Conservation (phyloP, 2,329 filamentous ascomycete genomes). For the Tetracladium maxilliforme region DNA sequence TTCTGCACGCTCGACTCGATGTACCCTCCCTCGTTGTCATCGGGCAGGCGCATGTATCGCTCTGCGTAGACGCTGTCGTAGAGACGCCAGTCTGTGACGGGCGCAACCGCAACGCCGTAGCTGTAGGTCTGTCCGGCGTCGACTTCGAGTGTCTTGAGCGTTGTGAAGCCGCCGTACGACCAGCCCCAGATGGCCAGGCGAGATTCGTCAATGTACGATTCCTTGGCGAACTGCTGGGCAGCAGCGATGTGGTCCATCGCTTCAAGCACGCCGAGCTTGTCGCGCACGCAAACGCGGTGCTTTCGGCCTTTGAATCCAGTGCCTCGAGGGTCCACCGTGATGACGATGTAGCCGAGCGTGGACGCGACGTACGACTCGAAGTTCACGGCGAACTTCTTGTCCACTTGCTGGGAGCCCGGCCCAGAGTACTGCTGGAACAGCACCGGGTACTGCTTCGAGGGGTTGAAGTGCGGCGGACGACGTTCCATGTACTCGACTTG, state of each 20-base stretch:
- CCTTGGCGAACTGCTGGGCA: constrained; percentile 69
- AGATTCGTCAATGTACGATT: constrained; percentile 67
- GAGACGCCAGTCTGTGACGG: constrained; percentile 95
- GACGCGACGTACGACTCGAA: constrained; percentile 86
- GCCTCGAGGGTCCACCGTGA: constrained; percentile 86
- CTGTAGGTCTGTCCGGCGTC: constrained; percentile 83
- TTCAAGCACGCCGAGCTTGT: constrained; percentile 74
- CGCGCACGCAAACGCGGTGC: constrained; percentile 68
- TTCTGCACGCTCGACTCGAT: constrained; percentile 60
- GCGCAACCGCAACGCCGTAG: constrained; percentile 96
- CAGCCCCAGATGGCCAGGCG: constrained; percentile 95
- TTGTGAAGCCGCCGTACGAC: constrained; percentile 93
- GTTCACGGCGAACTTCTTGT: constrained; percentile 67
- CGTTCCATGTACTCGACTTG: constrained; percentile 66
- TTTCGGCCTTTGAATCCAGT: constrained; percentile 83
- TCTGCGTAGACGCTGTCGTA: constrained; percentile 94
- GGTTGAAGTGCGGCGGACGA: constrained; percentile 76
- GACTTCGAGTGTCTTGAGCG: constrained; percentile 84
- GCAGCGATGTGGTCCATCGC: constrained; percentile 82
- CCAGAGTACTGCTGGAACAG: constrained; percentile 93
- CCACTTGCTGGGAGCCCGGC: constrained; percentile 80
- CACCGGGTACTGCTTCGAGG: constrained; percentile 77
- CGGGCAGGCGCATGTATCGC: constrained; percentile 91
- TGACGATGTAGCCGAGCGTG: constrained; percentile 77
- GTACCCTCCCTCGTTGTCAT: constrained; percentile 70